These are phyloP conservation scores for Mycosphaerella arachidis DNA, from an alignment of 2,329 filamentous ascomycete species.

Conservation along the genomic window DNA sequence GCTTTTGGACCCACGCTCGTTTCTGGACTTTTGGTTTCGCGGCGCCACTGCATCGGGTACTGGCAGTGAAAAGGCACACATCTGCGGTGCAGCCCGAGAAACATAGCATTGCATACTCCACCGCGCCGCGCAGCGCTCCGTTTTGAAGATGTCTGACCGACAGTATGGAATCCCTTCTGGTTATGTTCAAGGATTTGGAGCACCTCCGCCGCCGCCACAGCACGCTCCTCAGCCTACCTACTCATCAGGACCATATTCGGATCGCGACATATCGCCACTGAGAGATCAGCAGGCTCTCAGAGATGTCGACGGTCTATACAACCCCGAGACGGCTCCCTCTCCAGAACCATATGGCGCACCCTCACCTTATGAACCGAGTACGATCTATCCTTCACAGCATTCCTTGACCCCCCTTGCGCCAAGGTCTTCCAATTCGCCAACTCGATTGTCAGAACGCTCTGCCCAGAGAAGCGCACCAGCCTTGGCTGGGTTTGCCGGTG, in stretches of 20 bases:
- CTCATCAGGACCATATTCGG: slow-evolving; percentile 5
- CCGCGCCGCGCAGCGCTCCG: no score
- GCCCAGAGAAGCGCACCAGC: slow-evolving; percentile 6
- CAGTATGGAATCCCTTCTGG: slow-evolving; percentile 23
- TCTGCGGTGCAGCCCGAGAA: not conserved
- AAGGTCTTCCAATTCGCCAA: slow-evolving; percentile 12
- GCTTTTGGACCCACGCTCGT: not conserved
- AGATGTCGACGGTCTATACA: slow-evolving; percentile 30
- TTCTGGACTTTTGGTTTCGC: not conserved
- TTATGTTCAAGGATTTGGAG: slow-evolving; percentile 10
- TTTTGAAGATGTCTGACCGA: slow-evolving; percentile 16
- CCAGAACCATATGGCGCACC: slow-evolving; percentile 15
- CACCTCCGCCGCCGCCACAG: slow-evolving; percentile 9
- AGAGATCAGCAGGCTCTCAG: slow-evolving; percentile 16
- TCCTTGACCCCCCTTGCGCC: slow-evolving; percentile 26
- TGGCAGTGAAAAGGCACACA: not conserved
- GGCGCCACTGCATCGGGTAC: not conserved
- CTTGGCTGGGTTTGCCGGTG: slow-evolving; percentile 38
- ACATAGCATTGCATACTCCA: no score
- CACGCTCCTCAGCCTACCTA: slow-evolving; percentile 1
- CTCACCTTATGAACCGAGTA: not conserved
- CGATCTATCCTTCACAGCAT: slow-evolving; percentile 16
- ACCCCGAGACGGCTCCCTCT: slow-evolving; percentile 19
- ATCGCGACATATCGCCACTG: slow-evolving; percentile 1
- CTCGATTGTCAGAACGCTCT: slow-evolving; percentile 16